A percentile compares a stretch with the other conserved stretches of the same genome.
These are phyloP conservation scores for Oryza coarctata DNA, from an alignment of 176 grass and related monocot genomes.

Conservation along the genomic window DNA sequence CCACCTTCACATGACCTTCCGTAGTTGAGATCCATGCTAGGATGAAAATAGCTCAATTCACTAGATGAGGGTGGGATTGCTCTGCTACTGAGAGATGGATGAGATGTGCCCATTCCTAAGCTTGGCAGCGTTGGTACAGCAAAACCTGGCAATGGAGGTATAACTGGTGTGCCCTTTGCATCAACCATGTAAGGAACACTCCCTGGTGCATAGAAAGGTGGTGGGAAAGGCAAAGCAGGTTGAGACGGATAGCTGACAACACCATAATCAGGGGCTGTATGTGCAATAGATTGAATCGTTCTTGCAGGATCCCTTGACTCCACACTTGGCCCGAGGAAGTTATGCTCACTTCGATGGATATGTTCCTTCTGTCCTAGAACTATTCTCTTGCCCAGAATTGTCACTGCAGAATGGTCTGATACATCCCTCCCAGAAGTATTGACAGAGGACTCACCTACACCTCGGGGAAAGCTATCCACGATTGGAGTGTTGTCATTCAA, in stretches of 20 bases:
- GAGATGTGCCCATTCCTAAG: slow-evolving; percentile 40
- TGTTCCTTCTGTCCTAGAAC: slow-evolving; percentile 40
- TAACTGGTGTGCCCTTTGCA: slow-evolving; percentile 39
- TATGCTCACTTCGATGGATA: slow-evolving; percentile 42
- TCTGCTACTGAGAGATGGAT: slow-evolving; percentile 38
- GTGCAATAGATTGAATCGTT: slow-evolving; percentile 37
- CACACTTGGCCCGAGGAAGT: slow-evolving; percentile 44
- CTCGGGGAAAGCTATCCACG: slow-evolving; percentile 35
- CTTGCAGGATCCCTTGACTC: slow-evolving; percentile 30
- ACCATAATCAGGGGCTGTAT: slow-evolving; percentile 41
- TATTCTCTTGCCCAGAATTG: slow-evolving; percentile 59
- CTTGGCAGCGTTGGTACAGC: slow-evolving; percentile 8
- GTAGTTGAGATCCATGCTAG: slow-evolving; percentile 52
- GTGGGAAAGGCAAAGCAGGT: slow-evolving; percentile 29
- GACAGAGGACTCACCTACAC: slow-evolving; percentile 31
- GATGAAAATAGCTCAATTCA: slow-evolving; percentile 43
- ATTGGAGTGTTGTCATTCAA: slow-evolving; percentile 58
- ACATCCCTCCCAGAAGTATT: slow-evolving; percentile 32
- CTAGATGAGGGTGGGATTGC: slow-evolving; percentile 21
- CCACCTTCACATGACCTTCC: slow-evolving; percentile 37
- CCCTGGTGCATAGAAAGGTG: slow-evolving; percentile 44
- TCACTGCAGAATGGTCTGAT: slow-evolving; percentile 37
- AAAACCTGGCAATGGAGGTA: slow-evolving; percentile 34
- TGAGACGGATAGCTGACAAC: slow-evolving; percentile 34
- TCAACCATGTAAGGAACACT: slow-evolving; percentile 47